A percentile compares a stretch with the other conserved stretches of the same genome.
phyloP scores from a whole-genome alignment of 306 rosid species.

The Arachis stenosperma region DNA sequence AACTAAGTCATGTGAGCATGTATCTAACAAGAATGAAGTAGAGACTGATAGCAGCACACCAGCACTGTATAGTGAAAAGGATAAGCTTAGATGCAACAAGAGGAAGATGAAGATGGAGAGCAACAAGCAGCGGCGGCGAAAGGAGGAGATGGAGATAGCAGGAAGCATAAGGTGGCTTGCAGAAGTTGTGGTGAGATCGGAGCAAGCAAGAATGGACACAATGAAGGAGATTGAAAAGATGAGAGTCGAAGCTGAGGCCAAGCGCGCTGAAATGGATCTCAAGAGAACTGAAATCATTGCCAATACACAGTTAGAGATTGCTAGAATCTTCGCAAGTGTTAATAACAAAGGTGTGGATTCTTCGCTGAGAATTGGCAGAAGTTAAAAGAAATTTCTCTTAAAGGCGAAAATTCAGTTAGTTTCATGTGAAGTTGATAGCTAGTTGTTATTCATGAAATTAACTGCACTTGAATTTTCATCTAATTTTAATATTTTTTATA shows the following conservation, averaged over 20 bases:
- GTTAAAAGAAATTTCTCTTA: conserved; percentile 33
- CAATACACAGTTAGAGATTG: conserved; percentile 91
- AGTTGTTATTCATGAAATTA: too few relatives aligned
- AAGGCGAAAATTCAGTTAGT: not conserved
- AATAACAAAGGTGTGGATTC: conserved; percentile 84
- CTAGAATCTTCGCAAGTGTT: conserved; percentile 78
- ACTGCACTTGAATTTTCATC: too few relatives aligned
- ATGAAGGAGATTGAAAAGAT: conserved; percentile 90
- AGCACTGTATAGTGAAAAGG: conserved; percentile 77
- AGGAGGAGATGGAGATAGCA: conserved; percentile 64
- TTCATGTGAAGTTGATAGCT: too few relatives aligned
- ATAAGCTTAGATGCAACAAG: conserved; percentile 55
- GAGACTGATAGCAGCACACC: conserved; percentile 94
- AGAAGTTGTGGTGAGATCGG: conserved; percentile 83
- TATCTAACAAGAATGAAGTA: conserved; percentile 63
- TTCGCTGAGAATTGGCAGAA: conserved; percentile 87
- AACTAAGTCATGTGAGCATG: conserved; percentile 63
- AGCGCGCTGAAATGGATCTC: conserved; percentile 89
- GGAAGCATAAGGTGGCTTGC: conserved; percentile 95
- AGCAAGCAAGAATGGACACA: conserved; percentile 83
- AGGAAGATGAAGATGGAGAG: conserved; percentile 55
- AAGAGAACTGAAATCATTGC: conserved; percentile 92
- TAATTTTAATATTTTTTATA: too few relatives aligned
- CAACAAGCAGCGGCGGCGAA: conserved; percentile 36
- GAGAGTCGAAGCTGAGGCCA: conserved; percentile 94